Conservation (phyloP, 1,284 basidiomycete species). For the Cutaneotrichosporon mucoides region DNA sequence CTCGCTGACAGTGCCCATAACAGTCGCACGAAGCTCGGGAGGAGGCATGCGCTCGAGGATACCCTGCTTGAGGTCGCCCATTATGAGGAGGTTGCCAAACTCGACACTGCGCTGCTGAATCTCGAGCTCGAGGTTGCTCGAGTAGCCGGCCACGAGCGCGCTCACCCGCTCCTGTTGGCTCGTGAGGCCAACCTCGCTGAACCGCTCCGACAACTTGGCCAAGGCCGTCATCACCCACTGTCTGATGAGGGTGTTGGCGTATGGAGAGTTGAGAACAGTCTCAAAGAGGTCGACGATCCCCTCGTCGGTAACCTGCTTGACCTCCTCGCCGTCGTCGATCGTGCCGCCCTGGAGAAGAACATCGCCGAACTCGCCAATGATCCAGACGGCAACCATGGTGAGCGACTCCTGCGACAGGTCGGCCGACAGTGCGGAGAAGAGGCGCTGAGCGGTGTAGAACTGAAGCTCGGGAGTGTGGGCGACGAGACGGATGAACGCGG, state of each 20-base stretch:
- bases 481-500: slow-evolving; percentile 91
- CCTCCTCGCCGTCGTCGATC: slow-evolving; percentile 75
- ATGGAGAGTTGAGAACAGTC: slow-evolving; percentile 87
- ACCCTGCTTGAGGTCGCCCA: slow-evolving; percentile 72
- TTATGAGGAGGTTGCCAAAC: slow-evolving; percentile 75
- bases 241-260: slow-evolving; percentile 82
- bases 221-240: slow-evolving; percentile 89
- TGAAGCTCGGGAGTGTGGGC: slow-evolving; percentile 97
- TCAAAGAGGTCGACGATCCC: slow-evolving; percentile 83
- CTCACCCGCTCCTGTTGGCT: slow-evolving; percentile 72
- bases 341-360: slow-evolving; percentile 80
- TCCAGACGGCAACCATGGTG: slow-evolving; percentile 89
- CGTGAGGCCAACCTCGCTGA: slow-evolving; percentile 53
- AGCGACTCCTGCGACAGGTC: slow-evolving; percentile 97
- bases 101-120: slow-evolving; percentile 95
- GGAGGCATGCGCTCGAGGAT: slow-evolving; percentile 98
- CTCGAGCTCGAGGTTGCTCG: slow-evolving; percentile 84
- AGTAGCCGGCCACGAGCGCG: slow-evolving; percentile 69
- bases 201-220: slow-evolving; percentile 82
- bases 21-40: slow-evolving; percentile 89
- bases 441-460: slow-evolving; percentile 87
- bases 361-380: slow-evolving; percentile 96
- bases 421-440: slow-evolving; percentile 79
- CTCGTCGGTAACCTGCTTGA: slow-evolving; percentile 68
- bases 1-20: slow-evolving; percentile 86